These are phyloP conservation scores for Mrakia blollopis DNA, from an alignment of 768 basidiomycete genomes.

Conservation along the genomic window DNA sequence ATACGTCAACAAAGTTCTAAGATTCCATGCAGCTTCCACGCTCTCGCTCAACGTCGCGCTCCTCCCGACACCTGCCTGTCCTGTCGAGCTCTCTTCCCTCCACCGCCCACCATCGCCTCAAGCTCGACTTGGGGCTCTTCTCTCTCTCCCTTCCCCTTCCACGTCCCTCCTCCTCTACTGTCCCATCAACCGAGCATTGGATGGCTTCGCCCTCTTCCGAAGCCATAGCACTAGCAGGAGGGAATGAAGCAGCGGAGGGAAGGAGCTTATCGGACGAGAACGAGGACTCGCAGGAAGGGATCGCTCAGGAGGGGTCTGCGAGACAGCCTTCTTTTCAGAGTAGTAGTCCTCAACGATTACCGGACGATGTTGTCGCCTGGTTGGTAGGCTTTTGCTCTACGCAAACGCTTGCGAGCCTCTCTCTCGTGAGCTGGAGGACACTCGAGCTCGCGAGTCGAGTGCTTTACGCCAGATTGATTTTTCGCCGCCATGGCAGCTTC, in stretches of 20 bases:
- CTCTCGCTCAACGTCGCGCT: no score
- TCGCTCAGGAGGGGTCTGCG: no score
- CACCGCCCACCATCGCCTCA: neutral
- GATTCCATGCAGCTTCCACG: no score
- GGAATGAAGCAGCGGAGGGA: no score
- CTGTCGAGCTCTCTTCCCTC: neutral
- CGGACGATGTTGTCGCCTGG: constrained; percentile 1
- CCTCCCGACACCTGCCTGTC: no score
- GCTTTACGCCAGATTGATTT: neutral
- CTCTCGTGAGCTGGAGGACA: neutral
- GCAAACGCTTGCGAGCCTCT: neutral
- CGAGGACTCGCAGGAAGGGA: no score
- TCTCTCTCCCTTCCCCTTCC: neutral
- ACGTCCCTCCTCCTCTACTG: neutral
- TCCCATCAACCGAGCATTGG: neutral
- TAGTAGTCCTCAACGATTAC: neutral
- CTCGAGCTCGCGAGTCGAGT: neutral
- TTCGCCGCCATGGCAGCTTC: neutral
- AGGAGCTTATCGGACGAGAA: no score
- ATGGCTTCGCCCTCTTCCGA: neutral
- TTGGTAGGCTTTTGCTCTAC: neutral
- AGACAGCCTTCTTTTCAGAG: neutral
- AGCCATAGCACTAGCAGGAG: no score
- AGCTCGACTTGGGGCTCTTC: neutral
- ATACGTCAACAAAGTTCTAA: no score